phyloP scores from a whole-genome alignment of 305 asterid genomes.

The Nicotiana rustica region DNA sequence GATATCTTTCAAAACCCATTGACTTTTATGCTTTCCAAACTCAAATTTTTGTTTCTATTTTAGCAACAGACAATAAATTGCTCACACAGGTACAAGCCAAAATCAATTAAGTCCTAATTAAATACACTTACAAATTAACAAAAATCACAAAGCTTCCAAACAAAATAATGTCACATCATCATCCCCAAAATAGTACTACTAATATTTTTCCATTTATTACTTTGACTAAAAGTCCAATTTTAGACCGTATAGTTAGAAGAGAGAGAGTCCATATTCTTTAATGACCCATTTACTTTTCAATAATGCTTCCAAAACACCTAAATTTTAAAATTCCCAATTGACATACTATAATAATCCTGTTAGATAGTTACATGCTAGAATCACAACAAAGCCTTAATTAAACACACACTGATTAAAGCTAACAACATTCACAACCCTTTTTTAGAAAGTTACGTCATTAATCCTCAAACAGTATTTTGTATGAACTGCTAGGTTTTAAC shows the following conservation, averaged over 20 bases:
- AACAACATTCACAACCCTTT: slow-evolving; percentile 16
- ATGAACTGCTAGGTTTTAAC: background rate
- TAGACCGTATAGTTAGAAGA: slow-evolving; percentile 20
- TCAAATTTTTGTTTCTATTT: background rate
- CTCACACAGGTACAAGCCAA: background rate
- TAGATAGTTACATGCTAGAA: background rate
- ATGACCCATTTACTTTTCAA: slow-evolving; percentile 14
- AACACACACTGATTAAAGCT: background rate
- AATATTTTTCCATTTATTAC: background rate
- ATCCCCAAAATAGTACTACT: background rate
- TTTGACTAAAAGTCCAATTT: slow-evolving; percentile 20
- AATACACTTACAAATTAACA: slow-evolving; percentile 7
- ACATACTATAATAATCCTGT: background rate
- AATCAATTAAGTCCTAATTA: slow-evolving; percentile 15
- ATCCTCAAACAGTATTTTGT: slow-evolving; percentile 20
- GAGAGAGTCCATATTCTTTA: background rate
- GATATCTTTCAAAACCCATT: background rate
- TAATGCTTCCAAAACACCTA: slow-evolving; percentile 27
- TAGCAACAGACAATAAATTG: background rate
- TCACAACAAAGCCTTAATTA: background rate
- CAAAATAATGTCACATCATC: slow-evolving; percentile 10
- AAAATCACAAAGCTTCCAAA: slow-evolving; percentile 10
- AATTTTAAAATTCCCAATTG: background rate
- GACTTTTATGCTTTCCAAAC: background rate
- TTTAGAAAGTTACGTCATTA: background rate